Base-by-base conservation (phyloP, 2,329 filamentous ascomycete species). In the Berkeleyomyces basicola region DNA sequence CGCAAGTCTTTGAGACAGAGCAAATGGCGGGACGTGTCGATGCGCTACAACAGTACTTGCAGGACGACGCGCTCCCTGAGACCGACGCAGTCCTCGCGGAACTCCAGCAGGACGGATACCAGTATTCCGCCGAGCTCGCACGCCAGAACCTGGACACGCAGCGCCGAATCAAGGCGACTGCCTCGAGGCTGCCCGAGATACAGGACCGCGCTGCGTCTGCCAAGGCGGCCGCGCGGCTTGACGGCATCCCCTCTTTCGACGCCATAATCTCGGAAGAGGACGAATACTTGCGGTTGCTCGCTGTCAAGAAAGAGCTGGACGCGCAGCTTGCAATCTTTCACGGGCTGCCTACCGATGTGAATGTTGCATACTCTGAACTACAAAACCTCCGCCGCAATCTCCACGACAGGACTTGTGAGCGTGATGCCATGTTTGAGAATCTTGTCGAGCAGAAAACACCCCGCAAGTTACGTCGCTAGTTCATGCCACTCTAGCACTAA, bases 351-450 rank as follows among this genome's bases (percentile, higher is more conserved):
- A 84, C 83, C 4, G 84, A 95, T 69, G 73, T 81, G 7, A 79
- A 84, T 58, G 78, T 81, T 57, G 90, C 90, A 43, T 80, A 85
- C 67, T 74, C 77, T n/a, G 84, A 88, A 70, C 77, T 96, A 37
- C 86, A 87, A 66, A 75, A 78, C 39, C 73, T 90, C 51, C 81
- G 87, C 65, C 74, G 75, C 1, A 82, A 90, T 68, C 74, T 95
- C 55, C 77, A 79, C 46, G 73, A 74, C 7, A 73, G 89, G 60
- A 84, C 79, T 37, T 77, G 77, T 66, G 78, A 79, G 67, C 80
- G 90, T 61, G 89, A 96, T 70, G 78, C 75, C 39, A 77, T 89
- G 62, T 95, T 95, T 70, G 89, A 92, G 70, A 80, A 78, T 1
- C 71, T 93, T 57, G 82, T 89, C 2, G 82, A 84, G 68, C 76